Base-by-base conservation (phyloP, 495 filamentous ascomycete species). In the Melanomma pulvis-pyrius region DNA sequence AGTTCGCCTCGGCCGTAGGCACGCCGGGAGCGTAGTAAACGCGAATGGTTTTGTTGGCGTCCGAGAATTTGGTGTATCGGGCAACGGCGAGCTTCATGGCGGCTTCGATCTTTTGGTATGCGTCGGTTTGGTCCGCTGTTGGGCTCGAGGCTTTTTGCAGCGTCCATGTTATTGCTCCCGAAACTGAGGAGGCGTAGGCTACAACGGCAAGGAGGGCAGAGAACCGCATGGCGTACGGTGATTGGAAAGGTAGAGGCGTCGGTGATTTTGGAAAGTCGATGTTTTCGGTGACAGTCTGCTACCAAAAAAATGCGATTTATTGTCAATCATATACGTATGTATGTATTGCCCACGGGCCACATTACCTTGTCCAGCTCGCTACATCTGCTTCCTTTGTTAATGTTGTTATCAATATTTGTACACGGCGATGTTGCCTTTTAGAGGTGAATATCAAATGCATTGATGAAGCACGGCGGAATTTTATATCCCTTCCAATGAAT, bases 11-110 rank as follows among this genome's bases (percentile, higher is more conserved):
- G 41, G 63, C 63, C 2, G 63, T 67, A 7, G 63, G 63, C 0
- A 67, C 63, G 30, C 63, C 36, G 15, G 63, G 63, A 9, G 63
- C 34, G 63, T 67, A 67, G 63, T 61, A 67, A 15, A 67, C 63
- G 24, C 41, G 36, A 25, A 67, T 59, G 50, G 15, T 51, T 47
- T 65, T 65, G 52, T 28, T 52, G 36, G 32, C 30, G 8, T 48
- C 53, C 1, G 52, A 49, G 30, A 34, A 61, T 21, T 41, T 32
- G 29, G 19, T 13, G 36, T 67, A 67, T 8, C 47, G 29, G 6
- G 46, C 34, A 1, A 56, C 63, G 32, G 63, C 63, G 4, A 36
- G 44, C 26, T 30, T 60, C 63, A 67, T 67, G 1, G 57, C 63
- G 30, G 56, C 56, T 47, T 67, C 63, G 34, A 67, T 67, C 28